These are phyloP conservation scores for Rosellinia necatrix DNA, from an alignment of 2,329 filamentous ascomycete genomes.

Conservation along the genomic window DNA sequence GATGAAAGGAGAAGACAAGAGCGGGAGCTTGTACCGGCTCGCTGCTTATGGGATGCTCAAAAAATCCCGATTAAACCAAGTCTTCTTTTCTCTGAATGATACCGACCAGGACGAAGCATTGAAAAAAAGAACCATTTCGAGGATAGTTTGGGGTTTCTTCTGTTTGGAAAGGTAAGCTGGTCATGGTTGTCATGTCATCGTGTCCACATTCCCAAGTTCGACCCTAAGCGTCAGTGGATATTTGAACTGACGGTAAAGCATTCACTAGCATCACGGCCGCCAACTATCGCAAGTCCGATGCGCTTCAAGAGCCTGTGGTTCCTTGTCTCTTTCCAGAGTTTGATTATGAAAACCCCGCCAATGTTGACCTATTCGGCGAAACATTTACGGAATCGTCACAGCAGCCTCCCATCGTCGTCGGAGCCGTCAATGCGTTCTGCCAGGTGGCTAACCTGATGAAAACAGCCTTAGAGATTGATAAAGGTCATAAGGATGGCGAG, in stretches of 20 bases:
- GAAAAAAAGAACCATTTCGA: slow-evolving; percentile 16
- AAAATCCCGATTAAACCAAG: slow-evolving; percentile 1
- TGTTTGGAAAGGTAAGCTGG: slow-evolving; percentile 23
- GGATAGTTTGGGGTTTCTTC: slow-evolving; percentile 17
- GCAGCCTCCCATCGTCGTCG: slow-evolving; percentile 11
- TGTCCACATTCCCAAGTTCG: too few relatives aligned
- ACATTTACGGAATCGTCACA: slow-evolving; percentile 1
- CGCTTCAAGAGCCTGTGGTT: background rate
- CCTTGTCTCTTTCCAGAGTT: slow-evolving; percentile 20
- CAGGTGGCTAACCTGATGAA: slow-evolving; percentile 8
- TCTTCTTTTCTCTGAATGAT: slow-evolving; percentile 6
- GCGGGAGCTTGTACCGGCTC: slow-evolving; percentile 19
- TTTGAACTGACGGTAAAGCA: slow-evolving; percentile 1
- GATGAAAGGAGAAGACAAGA: slow-evolving; percentile 17
- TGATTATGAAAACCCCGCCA: background rate
- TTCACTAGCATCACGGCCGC: slow-evolving; percentile 6
- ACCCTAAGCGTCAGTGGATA: too few relatives aligned
- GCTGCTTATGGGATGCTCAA: slow-evolving; percentile 22
- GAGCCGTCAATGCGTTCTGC: slow-evolving; percentile 8
- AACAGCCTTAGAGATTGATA: background rate
- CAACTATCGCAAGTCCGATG: slow-evolving; percentile 1
- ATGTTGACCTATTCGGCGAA: slow-evolving; percentile 13
- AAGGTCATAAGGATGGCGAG: background rate
- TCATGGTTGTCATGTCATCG: background rate
- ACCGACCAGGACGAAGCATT: background rate